These are phyloP conservation scores for Geosmithia morbida DNA, from an alignment of 2,329 filamentous ascomycete species.

Conservation along the genomic window DNA sequence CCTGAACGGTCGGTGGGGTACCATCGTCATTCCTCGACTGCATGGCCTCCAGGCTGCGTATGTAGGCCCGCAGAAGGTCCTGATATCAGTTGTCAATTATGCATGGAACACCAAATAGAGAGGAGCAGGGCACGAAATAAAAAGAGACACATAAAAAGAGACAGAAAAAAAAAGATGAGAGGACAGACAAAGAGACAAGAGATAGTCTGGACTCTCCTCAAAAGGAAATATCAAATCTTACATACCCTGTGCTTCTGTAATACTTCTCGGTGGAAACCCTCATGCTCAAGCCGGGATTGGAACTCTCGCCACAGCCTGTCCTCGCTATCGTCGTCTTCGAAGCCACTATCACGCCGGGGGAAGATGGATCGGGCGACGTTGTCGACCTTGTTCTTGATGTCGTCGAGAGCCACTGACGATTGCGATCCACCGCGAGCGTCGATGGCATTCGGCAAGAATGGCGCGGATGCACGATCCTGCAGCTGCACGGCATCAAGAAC, in stretches of 20 bases:
- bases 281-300: conserved; percentile 38
- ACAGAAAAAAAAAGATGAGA: background rate
- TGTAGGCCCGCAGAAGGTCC: conserved; percentile 46
- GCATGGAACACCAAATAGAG: too few relatives aligned
- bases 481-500: conserved; percentile 45
- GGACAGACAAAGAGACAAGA: too few relatives aligned
- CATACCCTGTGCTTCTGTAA: conserved; percentile 42
- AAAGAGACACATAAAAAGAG: background rate
- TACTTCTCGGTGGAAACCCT: conserved; percentile 42
- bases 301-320: conserved; percentile 45
- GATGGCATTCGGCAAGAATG: background rate
- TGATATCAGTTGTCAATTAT: conserved; percentile 10
- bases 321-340: conserved; percentile 27
- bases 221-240: background rate
- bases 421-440: conserved; percentile 20
- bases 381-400: conserved; percentile 47
- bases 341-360: conserved; percentile 21
- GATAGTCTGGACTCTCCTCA: background rate
- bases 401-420: conserved; percentile 27
- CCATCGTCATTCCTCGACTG: conserved; percentile 22
- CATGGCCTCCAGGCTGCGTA: conserved; percentile 41
- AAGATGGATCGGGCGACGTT: conserved; percentile 37
- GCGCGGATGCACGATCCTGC: background rate
- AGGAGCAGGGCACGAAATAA: too few relatives aligned
- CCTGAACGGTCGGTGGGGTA: conserved; percentile 33